Conservation (phyloP, 495 filamentous ascomycete species). For the Amniculicola lignicola region DNA sequence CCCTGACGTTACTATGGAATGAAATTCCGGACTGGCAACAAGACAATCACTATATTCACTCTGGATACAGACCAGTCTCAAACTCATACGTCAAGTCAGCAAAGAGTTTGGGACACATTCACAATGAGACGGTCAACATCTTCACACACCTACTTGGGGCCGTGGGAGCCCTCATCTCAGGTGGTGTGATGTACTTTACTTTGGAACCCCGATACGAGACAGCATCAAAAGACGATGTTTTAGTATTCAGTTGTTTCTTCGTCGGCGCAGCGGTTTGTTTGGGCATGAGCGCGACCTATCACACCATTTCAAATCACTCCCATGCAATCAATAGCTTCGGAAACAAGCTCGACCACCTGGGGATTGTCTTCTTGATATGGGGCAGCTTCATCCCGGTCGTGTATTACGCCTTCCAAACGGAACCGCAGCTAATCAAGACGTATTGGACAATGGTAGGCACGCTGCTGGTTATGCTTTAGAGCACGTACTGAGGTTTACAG, state of each 20-base stretch:
- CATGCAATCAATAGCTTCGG: slow-evolving; percentile 55
- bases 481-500: slow-evolving; percentile 41
- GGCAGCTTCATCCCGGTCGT: slow-evolving; percentile 83
- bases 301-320: slow-evolving; percentile 68
- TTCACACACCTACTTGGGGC: slow-evolving; percentile 79
- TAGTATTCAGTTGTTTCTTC: slow-evolving; percentile 78
- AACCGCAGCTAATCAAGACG: slow-evolving; percentile 55
- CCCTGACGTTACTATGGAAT: slow-evolving; percentile 54
- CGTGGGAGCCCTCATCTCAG: slow-evolving; percentile 46
- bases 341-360: slow-evolving; percentile 82
- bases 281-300: slow-evolving; percentile 80
- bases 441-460: slow-evolving; percentile 71
- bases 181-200: slow-evolving; percentile 45
- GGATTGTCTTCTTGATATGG: slow-evolving; percentile 84
- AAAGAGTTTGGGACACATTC: slow-evolving; percentile 65
- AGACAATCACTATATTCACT: slow-evolving; percentile 73
- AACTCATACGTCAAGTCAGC: slow-evolving; percentile 63
- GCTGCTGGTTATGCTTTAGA: background rate
- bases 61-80: slow-evolving; percentile 68
- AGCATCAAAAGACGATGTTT: slow-evolving; percentile 61
- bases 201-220: slow-evolving; percentile 65
- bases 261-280: slow-evolving; percentile 70
- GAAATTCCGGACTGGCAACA: slow-evolving; percentile 67
- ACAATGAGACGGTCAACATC: slow-evolving; percentile 96
- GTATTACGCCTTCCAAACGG: slow-evolving; percentile 81